Percentiles rank a stretch among this genome's conserved stretches.
Evolutionary conservation across 2,329 filamentous ascomycete genomes (phyloP).

Genomic region (Ophiostoma ulmi): DNA sequence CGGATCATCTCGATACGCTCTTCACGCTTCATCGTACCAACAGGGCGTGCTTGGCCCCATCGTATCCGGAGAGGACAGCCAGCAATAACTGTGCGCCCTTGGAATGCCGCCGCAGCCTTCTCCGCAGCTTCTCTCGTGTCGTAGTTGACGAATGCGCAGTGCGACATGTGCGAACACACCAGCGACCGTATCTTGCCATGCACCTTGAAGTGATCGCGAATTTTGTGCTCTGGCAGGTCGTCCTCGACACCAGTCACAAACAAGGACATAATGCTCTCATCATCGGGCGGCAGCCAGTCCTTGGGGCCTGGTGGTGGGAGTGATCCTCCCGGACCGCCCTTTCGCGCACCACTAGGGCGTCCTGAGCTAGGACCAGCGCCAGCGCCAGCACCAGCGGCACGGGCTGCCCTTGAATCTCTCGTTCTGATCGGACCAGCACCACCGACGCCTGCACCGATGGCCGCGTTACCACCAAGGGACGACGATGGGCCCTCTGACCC

Average conservation of each 20-base stretch:
- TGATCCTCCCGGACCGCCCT: constrained; percentile 53
- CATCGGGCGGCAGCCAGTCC: constrained; percentile 79
- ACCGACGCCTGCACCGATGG: constrained; percentile 53
- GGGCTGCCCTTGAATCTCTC: constrained; percentile 54
- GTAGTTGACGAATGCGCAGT: constrained; percentile 96
- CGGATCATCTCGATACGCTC: constrained; percentile 74
- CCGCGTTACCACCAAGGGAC: constrained; percentile 42
- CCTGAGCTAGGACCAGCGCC: constrained; percentile 41
- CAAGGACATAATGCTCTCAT: constrained; percentile 82
- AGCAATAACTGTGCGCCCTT: constrained; percentile 82
- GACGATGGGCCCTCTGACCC: not conserved
- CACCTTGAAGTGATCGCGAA: constrained; percentile 83
- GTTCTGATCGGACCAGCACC: constrained; percentile 75
- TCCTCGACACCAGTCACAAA: constrained; percentile 96
- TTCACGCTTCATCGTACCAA: constrained; percentile 87
- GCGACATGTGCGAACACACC: constrained; percentile 93
- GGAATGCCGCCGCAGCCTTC: constrained; percentile 73
- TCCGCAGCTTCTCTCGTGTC: constrained; percentile 79
- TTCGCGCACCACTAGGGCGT: constrained; percentile 22
- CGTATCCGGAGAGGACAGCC: constrained; percentile 85
- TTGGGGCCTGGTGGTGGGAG: constrained; percentile 74
- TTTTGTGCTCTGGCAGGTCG: constrained; percentile 85
- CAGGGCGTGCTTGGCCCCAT: constrained; percentile 87
- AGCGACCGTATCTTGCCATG: constrained; percentile 89
- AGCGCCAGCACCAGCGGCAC: constrained; percentile 38